phyloP scores from a whole-genome alignment of 2,329 filamentous ascomycete species.

The Plectosphaerella plurivora region DNA sequence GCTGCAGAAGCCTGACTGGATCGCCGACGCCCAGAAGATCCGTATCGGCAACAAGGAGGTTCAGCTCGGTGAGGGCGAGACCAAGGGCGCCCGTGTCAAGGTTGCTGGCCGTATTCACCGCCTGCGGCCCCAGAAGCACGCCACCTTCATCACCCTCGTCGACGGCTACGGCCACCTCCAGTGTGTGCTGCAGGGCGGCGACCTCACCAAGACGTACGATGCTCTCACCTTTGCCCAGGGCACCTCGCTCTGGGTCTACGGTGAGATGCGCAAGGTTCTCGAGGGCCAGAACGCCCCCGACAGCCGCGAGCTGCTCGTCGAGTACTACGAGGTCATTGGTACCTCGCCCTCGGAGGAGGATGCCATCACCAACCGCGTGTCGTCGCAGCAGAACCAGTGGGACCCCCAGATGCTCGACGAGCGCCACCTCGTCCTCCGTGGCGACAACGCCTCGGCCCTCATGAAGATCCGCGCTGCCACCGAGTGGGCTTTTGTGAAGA shows the following conservation, averaged over 20 bases:
- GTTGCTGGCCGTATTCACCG: constrained; percentile 82
- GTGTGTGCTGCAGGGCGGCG: constrained; percentile 70
- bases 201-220: constrained; percentile 88
- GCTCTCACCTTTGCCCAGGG: constrained; percentile 80
- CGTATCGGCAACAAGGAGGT: constrained; percentile 68
- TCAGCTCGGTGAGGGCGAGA: constrained; percentile 46
- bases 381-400: constrained; percentile 39
- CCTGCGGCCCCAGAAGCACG: constrained; percentile 74
- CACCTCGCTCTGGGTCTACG: constrained; percentile 79
- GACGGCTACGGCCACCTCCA: constrained; percentile 85
- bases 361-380: constrained; percentile 77
- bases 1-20: constrained; percentile 61
- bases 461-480: constrained; percentile 83
- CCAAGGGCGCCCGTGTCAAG: constrained; percentile 67
- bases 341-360: constrained; percentile 82
- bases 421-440: constrained; percentile 79
- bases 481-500: constrained; percentile 73
- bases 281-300: constrained; percentile 74
- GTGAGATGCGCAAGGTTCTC: constrained; percentile 79
- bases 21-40: constrained; percentile 73
- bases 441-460: constrained; percentile 77
- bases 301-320: constrained; percentile 82
- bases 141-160: constrained; percentile 80
- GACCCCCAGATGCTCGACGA: constrained; percentile 71
- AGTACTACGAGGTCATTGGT: constrained; percentile 79